A percentile compares a stretch with the other conserved stretches of the same genome.
Conservation (phyloP, 1,284 basidiomycete genomes). For the Melampsora abietis-canadensis region DNA sequence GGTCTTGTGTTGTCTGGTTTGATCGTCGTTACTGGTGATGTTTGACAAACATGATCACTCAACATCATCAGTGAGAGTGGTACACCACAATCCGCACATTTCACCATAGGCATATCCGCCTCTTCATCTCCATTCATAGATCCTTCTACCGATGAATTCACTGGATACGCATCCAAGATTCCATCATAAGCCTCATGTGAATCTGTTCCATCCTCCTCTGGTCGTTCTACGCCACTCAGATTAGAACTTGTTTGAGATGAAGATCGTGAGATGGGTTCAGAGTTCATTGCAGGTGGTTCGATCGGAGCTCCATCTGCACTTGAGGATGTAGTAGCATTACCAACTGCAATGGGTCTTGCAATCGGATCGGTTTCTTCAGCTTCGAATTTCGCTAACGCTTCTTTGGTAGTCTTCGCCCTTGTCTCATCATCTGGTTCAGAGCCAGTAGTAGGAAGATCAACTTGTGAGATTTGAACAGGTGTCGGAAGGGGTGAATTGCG, state of each 20-base stretch:
- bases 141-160: background rate
- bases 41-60: conserved; percentile 15
- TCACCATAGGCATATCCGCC: conserved; percentile 15
- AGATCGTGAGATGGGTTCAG: background rate
- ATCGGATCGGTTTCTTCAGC: background rate
- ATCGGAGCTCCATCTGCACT: background rate
- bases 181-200: conserved; percentile 30
- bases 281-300: background rate
- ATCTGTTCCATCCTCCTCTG: conserved; percentile 1
- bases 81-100: conserved; percentile 16
- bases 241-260: conserved; percentile 1
- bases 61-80: conserved; percentile 12
- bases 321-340: background rate
- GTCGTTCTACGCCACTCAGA: background rate
- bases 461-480: too few relatives aligned
- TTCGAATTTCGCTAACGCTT: too few relatives aligned
- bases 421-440: too few relatives aligned
- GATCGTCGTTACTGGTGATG: background rate
- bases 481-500: background rate
- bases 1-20: background rate
- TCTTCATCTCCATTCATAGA: conserved; percentile 18
- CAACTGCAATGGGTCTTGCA: background rate
- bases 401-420: too few relatives aligned
- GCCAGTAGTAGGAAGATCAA: too few relatives aligned
- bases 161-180: conserved; percentile 33